Conservation (phyloP, 176 grass and related monocot species). For the Oryza meyeriana region DNA sequence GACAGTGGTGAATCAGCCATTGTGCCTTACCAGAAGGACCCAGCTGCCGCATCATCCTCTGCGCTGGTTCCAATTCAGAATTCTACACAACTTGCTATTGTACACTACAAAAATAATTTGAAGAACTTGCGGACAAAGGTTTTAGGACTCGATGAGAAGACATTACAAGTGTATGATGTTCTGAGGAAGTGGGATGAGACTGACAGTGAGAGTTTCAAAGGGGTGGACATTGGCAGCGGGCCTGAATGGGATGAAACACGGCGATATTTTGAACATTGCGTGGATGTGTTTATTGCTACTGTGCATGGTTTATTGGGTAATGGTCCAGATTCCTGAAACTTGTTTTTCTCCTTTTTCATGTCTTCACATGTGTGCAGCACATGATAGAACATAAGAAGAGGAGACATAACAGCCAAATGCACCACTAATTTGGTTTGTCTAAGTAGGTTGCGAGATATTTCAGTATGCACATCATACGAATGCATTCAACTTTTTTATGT, state of each 20-base stretch:
- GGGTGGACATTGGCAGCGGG: slow-evolving; percentile 44
- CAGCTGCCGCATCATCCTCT: slow-evolving; percentile 15
- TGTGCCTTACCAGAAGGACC: slow-evolving; percentile 20
- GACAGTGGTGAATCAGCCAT: not conserved
- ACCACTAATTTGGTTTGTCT: slow-evolving; percentile 7
- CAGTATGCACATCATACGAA: not conserved
- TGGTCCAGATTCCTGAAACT: not conserved
- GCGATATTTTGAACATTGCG: not conserved
- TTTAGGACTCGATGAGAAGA: slow-evolving; percentile 25
- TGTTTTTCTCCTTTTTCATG: not conserved
- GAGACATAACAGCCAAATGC: not conserved
- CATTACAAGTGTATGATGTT: slow-evolving; percentile 17
- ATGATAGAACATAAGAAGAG: not conserved
- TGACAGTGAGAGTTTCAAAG: slow-evolving; percentile 43
- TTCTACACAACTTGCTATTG: not conserved
- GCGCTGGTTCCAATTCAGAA: not conserved
- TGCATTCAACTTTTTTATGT: not conserved
- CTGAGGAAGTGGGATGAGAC: slow-evolving; percentile 26
- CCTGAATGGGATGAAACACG: slow-evolving; percentile 17
- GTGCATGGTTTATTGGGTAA: slow-evolving; percentile 39
- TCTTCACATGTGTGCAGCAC: not conserved
- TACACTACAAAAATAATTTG: not conserved
- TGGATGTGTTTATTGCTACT: slow-evolving; percentile 29
- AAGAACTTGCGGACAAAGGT: slow-evolving; percentile 14
- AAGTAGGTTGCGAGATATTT: not conserved